These are phyloP conservation scores for Tubosaeta brunneosetosa DNA, from an alignment of 768 basidiomycete species.

Conservation along the genomic window DNA sequence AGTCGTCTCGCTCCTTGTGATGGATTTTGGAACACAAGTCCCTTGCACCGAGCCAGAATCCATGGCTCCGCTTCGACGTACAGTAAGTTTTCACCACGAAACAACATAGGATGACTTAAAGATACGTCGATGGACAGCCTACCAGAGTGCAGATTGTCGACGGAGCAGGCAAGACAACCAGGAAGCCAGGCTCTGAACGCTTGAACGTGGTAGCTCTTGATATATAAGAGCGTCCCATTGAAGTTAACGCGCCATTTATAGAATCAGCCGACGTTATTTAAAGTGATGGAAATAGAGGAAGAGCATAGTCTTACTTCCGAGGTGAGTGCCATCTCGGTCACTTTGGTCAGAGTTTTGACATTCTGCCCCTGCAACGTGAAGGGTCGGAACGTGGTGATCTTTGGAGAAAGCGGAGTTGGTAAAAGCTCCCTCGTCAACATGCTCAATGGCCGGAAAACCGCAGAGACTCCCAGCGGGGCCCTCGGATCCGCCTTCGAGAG, in stretches of 20 bases:
- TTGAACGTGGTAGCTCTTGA: constrained; percentile 4
- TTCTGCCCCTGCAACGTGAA: constrained; percentile 1
- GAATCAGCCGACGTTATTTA: constrained; percentile 12
- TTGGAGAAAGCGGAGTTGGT: constrained; percentile 40
- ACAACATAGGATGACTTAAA: not conserved
- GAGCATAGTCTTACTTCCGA: not conserved
- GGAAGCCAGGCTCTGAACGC: not conserved
- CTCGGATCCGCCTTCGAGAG: constrained; percentile 36
- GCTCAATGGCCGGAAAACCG: constrained; percentile 28
- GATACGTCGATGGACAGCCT: constrained; percentile 3
- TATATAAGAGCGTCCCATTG: not conserved
- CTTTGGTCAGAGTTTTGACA: not conserved
- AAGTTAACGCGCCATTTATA: constrained; percentile 2
- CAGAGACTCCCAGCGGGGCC: constrained; percentile 28
- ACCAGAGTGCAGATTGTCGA: not conserved
- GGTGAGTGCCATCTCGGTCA: constrained; percentile 6
- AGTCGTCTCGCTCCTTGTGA: not conserved
- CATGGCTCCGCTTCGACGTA: constrained; percentile 2
- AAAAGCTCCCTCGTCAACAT: constrained; percentile 45
- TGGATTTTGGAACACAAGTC: not conserved
- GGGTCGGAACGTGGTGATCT: constrained; percentile 36
- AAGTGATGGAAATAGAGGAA: constrained; percentile 2
- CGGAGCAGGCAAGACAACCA: not conserved
- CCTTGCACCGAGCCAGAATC: not conserved
- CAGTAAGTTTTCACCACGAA: constrained; percentile 6